These are phyloP conservation scores for Solanum hybrid DNA, from an alignment of 305 asterid genomes.

Conservation along the genomic window DNA sequence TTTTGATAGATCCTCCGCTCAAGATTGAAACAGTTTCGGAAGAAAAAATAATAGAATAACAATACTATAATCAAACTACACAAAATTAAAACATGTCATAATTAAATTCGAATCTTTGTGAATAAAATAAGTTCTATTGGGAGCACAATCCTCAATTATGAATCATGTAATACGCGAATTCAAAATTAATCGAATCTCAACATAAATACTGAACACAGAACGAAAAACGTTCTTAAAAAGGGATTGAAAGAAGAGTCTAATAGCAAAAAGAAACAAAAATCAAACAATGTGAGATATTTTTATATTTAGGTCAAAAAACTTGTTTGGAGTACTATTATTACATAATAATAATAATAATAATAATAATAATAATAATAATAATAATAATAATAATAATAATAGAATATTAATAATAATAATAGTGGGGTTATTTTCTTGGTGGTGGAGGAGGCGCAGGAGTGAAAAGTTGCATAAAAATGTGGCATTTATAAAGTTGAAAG, in stretches of 20 bases:
- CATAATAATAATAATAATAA: neutral
- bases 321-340: neutral
- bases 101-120: neutral
- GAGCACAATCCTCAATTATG: neutral
- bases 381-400: neutral
- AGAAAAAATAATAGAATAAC: neutral
- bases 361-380: neutral
- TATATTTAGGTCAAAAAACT: neutral
- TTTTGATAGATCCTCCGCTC: neutral
- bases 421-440: neutral
- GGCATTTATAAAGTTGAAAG: neutral
- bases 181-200: neutral
- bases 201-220: rapidly evolving
- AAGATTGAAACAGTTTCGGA: neutral
- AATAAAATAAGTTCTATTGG: neutral
- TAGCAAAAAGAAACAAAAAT: neutral
- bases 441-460: neutral
- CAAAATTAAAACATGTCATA: neutral
- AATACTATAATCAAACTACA: neutral
- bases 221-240: neutral
- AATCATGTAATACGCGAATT: neutral
- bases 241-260: neutral
- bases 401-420: neutral
- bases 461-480: neutral
- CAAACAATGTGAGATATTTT: neutral